Conservation (phyloP, 148 eudicot genomes). For the Amaranthus palmeri region DNA sequence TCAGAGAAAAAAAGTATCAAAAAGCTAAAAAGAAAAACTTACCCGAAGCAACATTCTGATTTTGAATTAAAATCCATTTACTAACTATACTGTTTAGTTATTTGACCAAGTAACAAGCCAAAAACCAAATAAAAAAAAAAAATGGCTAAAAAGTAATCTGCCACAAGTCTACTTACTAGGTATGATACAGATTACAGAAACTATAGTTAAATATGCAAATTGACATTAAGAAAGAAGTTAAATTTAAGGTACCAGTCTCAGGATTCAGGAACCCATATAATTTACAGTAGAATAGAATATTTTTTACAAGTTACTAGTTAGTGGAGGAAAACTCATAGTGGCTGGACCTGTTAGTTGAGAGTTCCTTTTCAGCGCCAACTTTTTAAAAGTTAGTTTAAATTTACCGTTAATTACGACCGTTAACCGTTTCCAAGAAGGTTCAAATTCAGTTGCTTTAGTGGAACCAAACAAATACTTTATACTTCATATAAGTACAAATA, state of each 20-base stretch:
- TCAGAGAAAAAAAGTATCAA: no score
- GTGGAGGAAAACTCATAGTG: constrained; percentile 19
- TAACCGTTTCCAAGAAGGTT: constrained; percentile 33
- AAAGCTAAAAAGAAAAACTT: no score
- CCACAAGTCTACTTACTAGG: background rate
- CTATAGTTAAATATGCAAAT: constrained; percentile 4
- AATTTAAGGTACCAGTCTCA: background rate
- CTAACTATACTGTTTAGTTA: no score
- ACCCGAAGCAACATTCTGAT: no score
- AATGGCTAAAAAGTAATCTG: background rate
- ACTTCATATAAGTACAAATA: no score
- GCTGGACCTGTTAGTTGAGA: constrained; percentile 10
- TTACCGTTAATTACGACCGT: constrained; percentile 25
- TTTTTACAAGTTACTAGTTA: constrained; percentile 9
- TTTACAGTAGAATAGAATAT: constrained; percentile 8
- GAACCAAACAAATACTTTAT: constrained; percentile 6
- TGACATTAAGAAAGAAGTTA: constrained; percentile 4
- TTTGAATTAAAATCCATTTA: no score
- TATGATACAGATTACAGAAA: background rate
- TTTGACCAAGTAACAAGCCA: background rate
- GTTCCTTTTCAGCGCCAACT: constrained; percentile 23
- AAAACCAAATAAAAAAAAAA: background rate
- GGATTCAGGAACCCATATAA: background rate
- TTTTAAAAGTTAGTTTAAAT: constrained; percentile 37
- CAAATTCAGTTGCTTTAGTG: constrained; percentile 15